These are phyloP conservation scores for Chaetomium cochliodes DNA, from an alignment of 495 filamentous ascomycete species.

Conservation along the genomic window DNA sequence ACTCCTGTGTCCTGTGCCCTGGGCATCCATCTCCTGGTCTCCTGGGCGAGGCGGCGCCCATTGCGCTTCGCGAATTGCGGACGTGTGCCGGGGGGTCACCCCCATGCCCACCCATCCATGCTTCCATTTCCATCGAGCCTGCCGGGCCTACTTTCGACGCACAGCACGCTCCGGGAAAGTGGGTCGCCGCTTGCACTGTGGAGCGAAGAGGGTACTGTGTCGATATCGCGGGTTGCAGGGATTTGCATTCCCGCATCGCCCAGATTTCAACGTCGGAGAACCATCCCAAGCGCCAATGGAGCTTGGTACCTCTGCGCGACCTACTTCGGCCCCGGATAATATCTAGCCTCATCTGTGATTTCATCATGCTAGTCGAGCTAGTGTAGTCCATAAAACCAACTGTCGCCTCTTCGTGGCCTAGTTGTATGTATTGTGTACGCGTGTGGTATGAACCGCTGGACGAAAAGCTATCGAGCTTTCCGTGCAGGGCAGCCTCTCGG, in stretches of 20 bases:
- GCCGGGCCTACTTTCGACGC: slow-evolving; percentile 6
- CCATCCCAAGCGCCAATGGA: slow-evolving; percentile 30
- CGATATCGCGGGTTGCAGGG: slow-evolving; percentile 33
- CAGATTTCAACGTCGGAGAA: slow-evolving; percentile 36
- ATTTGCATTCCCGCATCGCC: slow-evolving; percentile 33
- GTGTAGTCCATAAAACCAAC: background rate
- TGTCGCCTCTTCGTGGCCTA: too few relatives aligned
- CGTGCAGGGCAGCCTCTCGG: slow-evolving; percentile 10
- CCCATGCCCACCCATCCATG: slow-evolving; percentile 8
- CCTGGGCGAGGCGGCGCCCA: slow-evolving; percentile 27
- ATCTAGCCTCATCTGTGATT: slow-evolving; percentile 27
- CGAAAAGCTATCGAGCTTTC: background rate
- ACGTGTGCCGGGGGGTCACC: slow-evolving; percentile 5
- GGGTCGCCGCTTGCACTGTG: slow-evolving; percentile 24
- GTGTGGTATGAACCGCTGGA: background rate
- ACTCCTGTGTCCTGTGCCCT: slow-evolving; percentile 8
- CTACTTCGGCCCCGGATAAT: slow-evolving; percentile 23
- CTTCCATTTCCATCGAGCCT: slow-evolving; percentile 13
- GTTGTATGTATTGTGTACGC: background rate
- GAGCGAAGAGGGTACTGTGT: slow-evolving; percentile 21
- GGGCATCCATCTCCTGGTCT: too few relatives aligned
- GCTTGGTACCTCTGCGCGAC: slow-evolving; percentile 26
- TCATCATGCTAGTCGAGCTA: slow-evolving; percentile 4
- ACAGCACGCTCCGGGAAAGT: slow-evolving; percentile 20
- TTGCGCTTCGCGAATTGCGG: slow-evolving; percentile 15